Evolutionary conservation across 2,329 filamentous ascomycete species (phyloP), one percentile per base, ranked within the genome.

Genomic region (Albophoma yamanashiensis): DNA sequence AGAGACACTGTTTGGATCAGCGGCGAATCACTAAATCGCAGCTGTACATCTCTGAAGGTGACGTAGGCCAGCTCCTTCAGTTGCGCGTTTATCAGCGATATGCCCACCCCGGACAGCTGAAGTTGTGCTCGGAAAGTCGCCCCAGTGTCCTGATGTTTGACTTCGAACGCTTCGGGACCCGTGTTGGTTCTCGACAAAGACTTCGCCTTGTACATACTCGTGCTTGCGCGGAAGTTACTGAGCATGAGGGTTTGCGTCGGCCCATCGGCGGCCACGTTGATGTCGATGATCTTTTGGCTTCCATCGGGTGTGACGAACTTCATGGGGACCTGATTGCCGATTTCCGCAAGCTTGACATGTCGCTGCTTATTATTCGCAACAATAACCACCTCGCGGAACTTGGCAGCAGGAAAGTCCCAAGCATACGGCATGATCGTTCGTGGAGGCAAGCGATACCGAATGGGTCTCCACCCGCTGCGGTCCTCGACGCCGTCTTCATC

Each of bases 361-460:
- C 94, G 83, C 70, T 97, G 92, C 62, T 72, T 76, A 58, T 69
- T 68, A 27, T 70, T 70, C 0, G 71, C 64, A 36, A 72, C 66
- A 69, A 99, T 85, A 57, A 97, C 86, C 45, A 99, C 84, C 71
- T 97, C 94, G 68, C 94, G 96, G 75, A 91, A 89, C 76, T 96
- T 97, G n/a, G 92, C 92, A 1, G 94, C 93, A 1, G 94, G 95
- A 75, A 96, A 99, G 71, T 99, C 95, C 94, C 94, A 99, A 1
- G 94, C 93, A 69, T 99, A 99, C 0, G 95, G 94, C 94, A 99
- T 99, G 73, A 99, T 97, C 73, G 93, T 97, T 62, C 94, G 83
- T 15, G 93, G 87, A 2, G 95, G 95, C 38, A 99, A 79, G 39
- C 93, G 88, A 75, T 99, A 99, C 58, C 91, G 83, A 63, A 99